phyloP scores from a whole-genome alignment of 345 rosid species.

The Rhizophora apiculata region DNA sequence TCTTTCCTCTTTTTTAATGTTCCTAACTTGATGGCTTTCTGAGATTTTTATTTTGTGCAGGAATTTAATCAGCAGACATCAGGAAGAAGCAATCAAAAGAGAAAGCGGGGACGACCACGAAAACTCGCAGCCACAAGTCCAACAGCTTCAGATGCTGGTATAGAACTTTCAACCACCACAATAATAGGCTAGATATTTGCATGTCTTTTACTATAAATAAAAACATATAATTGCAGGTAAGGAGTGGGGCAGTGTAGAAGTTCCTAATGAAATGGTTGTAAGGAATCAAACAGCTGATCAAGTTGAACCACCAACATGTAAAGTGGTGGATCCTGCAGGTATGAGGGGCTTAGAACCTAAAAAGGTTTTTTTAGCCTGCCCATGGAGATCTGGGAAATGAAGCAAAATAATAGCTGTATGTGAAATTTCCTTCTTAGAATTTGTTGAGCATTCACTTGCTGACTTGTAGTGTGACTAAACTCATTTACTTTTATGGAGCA shows the following conservation, averaged over 20 bases:
- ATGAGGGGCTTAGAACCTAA: conserved; percentile 10
- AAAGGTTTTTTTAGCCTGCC: conserved; percentile 5
- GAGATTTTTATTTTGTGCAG: conserved; percentile 16
- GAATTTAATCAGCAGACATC: conserved; percentile 14
- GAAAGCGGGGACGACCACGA: conserved; percentile 51
- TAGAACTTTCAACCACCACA: conserved; percentile 12
- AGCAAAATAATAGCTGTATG: too few species aligned
- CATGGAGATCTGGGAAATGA: too few species aligned
- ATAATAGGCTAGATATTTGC: conserved; percentile 1
- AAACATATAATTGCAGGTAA: conserved; percentile 28
- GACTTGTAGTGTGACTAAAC: background rate
- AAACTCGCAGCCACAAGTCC: conserved; percentile 19
- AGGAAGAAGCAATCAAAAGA: conserved; percentile 34
- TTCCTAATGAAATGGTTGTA: conserved; percentile 20
- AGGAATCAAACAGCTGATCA: conserved; percentile 24
- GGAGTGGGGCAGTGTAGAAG: conserved; percentile 22
- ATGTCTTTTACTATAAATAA: background rate
- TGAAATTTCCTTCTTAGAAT: background rate
- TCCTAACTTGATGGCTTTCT: conserved; percentile 1
- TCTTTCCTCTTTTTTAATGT: conserved; percentile 4
- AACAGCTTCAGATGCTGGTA: conserved; percentile 31
- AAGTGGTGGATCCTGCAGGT: conserved; percentile 30
- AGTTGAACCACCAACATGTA: conserved; percentile 21
- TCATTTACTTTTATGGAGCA: background rate
- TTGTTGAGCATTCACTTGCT: background rate